These are phyloP conservation scores for Cladosporium sp. DNA, from an alignment of 2,329 filamentous ascomycete genomes.

Conservation along the genomic window DNA sequence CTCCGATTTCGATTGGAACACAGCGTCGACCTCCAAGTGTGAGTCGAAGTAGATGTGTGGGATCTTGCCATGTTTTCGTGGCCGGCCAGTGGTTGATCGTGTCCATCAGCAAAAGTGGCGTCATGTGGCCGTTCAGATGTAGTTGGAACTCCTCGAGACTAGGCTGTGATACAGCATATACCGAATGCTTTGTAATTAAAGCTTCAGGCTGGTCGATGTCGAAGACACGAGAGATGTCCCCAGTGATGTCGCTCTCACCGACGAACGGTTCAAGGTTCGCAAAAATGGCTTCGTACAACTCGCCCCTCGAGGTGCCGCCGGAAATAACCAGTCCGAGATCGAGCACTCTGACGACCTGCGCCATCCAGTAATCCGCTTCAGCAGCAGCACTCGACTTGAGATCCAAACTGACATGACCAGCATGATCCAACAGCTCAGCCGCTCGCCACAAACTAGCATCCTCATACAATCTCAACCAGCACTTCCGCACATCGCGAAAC, in stretches of 20 bases:
- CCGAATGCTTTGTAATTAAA: conserved; percentile 17
- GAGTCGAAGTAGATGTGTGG: conserved; percentile 68
- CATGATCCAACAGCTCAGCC: conserved; percentile 28
- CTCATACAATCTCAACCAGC: conserved; percentile 71
- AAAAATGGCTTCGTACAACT: conserved; percentile 51
- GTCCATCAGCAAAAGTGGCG: conserved; percentile 69
- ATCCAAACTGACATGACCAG: background rate
- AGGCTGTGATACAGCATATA: conserved; percentile 13
- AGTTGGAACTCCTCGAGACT: conserved; percentile 32
- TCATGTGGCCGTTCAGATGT: conserved; percentile 28
- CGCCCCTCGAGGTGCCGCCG: conserved; percentile 61
- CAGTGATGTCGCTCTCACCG: background rate
- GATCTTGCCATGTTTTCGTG: conserved; percentile 70
- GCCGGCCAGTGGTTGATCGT: conserved; percentile 76
- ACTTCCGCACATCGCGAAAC: conserved; percentile 64
- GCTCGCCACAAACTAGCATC: conserved; percentile 69
- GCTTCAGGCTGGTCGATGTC: conserved; percentile 15
- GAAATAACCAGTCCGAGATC: conserved; percentile 77
- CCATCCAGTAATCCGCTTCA: conserved; percentile 47
- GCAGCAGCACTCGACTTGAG: background rate
- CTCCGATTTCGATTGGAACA: conserved; percentile 78
- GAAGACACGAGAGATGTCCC: conserved; percentile 17
- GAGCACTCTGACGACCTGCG: conserved; percentile 63
- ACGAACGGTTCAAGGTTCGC: conserved; percentile 45
- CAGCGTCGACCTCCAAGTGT: conserved; percentile 77